Conservation (phyloP, 2,329 filamentous ascomycete species). For the Xylariales sp. region DNA sequence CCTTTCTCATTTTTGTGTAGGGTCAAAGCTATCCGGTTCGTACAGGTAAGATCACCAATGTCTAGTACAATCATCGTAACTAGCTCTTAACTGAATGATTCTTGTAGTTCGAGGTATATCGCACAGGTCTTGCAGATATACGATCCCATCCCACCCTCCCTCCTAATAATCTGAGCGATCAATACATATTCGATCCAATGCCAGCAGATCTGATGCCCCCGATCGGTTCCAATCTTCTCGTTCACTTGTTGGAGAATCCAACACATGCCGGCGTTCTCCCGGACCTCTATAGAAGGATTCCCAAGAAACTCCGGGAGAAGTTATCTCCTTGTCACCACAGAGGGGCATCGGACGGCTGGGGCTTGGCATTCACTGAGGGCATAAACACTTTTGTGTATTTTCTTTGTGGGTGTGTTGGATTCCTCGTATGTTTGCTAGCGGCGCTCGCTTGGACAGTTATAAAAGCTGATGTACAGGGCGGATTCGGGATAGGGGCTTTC, state of each 20-base stretch:
- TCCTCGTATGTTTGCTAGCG: slow-evolving; percentile 15
- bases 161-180: slow-evolving; percentile 1
- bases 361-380: slow-evolving; percentile 22
- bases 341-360: slow-evolving; percentile 23
- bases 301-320: slow-evolving; percentile 21
- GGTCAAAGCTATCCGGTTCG: slow-evolving; percentile 12
- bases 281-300: slow-evolving; percentile 18
- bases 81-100: too few relatives aligned
- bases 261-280: slow-evolving; percentile 17
- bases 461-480: slow-evolving; percentile 20
- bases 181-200: slow-evolving; percentile 22
- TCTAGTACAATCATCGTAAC: background rate
- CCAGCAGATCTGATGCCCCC: slow-evolving; percentile 20
- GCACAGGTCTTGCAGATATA: slow-evolving; percentile 11
- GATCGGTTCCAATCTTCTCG: slow-evolving; percentile 21
- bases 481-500: slow-evolving; percentile 23
- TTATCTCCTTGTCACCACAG: slow-evolving; percentile 17
- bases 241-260: slow-evolving; percentile 24
- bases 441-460: slow-evolving; percentile 18
- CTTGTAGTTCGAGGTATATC: slow-evolving; percentile 16
- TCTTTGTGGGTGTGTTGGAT: slow-evolving; percentile 14
- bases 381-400: slow-evolving; percentile 19
- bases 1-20: slow-evolving; percentile 8
- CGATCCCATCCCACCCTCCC: slow-evolving; percentile 13
- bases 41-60: slow-evolving; percentile 10